phyloP scores from a whole-genome alignment of 1,284 basidiomycete genomes.

The Ceratobasidium theobromae region DNA sequence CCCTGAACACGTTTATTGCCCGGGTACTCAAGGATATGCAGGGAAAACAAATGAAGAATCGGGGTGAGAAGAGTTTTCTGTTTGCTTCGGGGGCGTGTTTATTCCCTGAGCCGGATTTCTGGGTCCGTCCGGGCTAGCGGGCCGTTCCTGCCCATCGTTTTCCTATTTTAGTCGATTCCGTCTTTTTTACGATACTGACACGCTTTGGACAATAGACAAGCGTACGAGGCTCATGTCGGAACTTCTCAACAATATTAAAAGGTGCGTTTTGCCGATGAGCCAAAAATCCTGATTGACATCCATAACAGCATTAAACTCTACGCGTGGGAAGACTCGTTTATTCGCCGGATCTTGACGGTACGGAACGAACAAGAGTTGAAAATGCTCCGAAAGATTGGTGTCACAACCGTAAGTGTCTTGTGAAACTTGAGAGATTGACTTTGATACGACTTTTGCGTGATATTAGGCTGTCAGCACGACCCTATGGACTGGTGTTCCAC shows the following conservation, averaged over 20 bases:
- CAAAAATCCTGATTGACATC: not conserved
- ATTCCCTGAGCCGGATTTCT: not conserved
- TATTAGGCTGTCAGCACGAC: slow-evolving; percentile 35
- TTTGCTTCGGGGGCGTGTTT: not conserved
- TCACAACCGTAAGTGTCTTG: slow-evolving; percentile 56
- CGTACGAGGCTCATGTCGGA: slow-evolving; percentile 76
- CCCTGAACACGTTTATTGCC: slow-evolving; percentile 79
- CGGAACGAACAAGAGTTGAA: slow-evolving; percentile 84
- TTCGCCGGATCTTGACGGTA: slow-evolving; percentile 68
- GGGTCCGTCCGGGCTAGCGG: not conserved
- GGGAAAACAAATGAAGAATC: slow-evolving; percentile 88
- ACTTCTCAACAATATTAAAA: slow-evolving; percentile 86
- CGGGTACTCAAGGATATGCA: slow-evolving; percentile 77
- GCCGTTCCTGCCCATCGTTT: slow-evolving; percentile 6
- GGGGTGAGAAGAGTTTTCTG: slow-evolving; percentile 46
- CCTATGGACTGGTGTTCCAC: slow-evolving; percentile 37
- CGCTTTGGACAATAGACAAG: slow-evolving; percentile 55
- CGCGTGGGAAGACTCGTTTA: slow-evolving; percentile 88
- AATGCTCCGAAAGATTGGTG: slow-evolving; percentile 79
- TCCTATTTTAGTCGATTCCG: not conserved
- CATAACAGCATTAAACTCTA: slow-evolving; percentile 71
- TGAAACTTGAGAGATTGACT: not conserved
- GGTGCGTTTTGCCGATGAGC: slow-evolving; percentile 30
- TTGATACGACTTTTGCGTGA: too few species aligned
- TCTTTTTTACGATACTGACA: too few species aligned